These are phyloP conservation scores for Phanerodontia chrysosporium DNA, from an alignment of 768 basidiomycete genomes.

Conservation along the genomic window DNA sequence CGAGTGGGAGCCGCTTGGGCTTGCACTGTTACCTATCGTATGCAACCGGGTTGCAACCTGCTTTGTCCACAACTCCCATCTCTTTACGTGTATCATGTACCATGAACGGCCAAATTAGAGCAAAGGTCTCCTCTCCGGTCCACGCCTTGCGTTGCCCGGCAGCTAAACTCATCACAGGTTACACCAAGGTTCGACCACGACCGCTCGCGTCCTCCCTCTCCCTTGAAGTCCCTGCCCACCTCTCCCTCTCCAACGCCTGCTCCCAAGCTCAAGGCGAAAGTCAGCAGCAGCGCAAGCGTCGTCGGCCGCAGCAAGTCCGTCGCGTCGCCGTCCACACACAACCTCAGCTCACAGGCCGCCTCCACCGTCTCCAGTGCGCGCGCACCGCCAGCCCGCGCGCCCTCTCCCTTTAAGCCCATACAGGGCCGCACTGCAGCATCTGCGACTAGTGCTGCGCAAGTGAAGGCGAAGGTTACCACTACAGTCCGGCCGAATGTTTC, in stretches of 20 bases:
- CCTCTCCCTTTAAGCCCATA: slow-evolving; percentile 37
- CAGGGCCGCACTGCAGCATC: slow-evolving; percentile 24
- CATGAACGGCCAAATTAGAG: slow-evolving; percentile 40
- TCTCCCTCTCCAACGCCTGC: slow-evolving; percentile 25
- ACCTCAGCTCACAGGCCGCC: slow-evolving; percentile 17
- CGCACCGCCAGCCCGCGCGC: slow-evolving; percentile 23
- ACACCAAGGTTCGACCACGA: slow-evolving; percentile 48
- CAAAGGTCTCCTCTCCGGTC: slow-evolving; percentile 36
- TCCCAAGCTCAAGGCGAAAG: slow-evolving; percentile 54
- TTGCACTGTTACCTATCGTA: slow-evolving; percentile 6
- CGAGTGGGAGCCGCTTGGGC: slow-evolving; percentile 3
- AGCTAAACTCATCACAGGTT: slow-evolving; percentile 35
- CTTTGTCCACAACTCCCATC: neutral
- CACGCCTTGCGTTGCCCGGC: slow-evolving; percentile 2
- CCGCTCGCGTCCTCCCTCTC: slow-evolving; percentile 44
- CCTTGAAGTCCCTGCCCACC: slow-evolving; percentile 33
- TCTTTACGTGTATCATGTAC: slow-evolving; percentile 1
- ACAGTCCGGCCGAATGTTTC: slow-evolving; percentile 19
- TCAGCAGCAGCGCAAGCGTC: slow-evolving; percentile 48
- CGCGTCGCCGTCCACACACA: slow-evolving; percentile 21
- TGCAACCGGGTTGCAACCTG: slow-evolving; percentile 5
- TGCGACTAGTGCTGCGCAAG: slow-evolving; percentile 28
- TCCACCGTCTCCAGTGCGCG: neutral
- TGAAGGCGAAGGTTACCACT: slow-evolving; percentile 19
- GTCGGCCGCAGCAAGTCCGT: slow-evolving; percentile 20